Conservation (phyloP, 306 rosid species). For the Psophocarpus tetragonolobus region DNA sequence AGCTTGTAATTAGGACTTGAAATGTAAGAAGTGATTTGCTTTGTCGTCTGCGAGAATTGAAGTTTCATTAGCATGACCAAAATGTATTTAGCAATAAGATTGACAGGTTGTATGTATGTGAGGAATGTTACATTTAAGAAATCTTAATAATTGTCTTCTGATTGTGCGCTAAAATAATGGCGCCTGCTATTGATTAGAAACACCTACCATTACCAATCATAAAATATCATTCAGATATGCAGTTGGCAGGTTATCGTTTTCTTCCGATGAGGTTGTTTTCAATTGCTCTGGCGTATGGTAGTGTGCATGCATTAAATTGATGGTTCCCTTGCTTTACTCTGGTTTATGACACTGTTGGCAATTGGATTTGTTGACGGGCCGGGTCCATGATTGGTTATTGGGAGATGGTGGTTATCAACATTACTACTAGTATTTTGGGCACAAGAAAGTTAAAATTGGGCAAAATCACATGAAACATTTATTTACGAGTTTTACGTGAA, state of each 20-base stretch:
- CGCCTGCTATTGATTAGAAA: conserved; percentile 3
- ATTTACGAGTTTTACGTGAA: neutral
- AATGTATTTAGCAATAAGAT: neutral
- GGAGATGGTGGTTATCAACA: conserved; percentile 15
- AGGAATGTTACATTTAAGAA: conserved; percentile 28
- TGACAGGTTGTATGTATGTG: neutral
- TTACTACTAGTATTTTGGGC: neutral
- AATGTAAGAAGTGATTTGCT: conserved; percentile 15
- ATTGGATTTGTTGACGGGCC: conserved; percentile 13
- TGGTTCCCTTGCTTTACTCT: conserved; percentile 6
- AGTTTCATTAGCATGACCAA: neutral
- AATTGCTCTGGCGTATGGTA: conserved; percentile 29
- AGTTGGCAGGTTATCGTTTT: conserved; percentile 37
- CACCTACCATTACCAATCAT: conserved; percentile 34
- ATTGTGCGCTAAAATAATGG: conserved; percentile 35
- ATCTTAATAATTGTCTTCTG: neutral
- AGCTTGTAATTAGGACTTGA: conserved; percentile 37
- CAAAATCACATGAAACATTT: conserved; percentile 19
- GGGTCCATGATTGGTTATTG: conserved; percentile 16
- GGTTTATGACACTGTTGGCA: neutral
- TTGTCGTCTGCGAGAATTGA: neutral
- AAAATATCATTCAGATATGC: conserved; percentile 16
- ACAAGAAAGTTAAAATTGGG: neutral
- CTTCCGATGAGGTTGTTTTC: conserved; percentile 31
- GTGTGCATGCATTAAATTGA: conserved; percentile 33